A percentile compares a stretch with the other conserved stretches of the same genome.
These are phyloP conservation scores for Monascus ruber DNA, from an alignment of 2,329 filamentous ascomycete species.

Conservation along the genomic window DNA sequence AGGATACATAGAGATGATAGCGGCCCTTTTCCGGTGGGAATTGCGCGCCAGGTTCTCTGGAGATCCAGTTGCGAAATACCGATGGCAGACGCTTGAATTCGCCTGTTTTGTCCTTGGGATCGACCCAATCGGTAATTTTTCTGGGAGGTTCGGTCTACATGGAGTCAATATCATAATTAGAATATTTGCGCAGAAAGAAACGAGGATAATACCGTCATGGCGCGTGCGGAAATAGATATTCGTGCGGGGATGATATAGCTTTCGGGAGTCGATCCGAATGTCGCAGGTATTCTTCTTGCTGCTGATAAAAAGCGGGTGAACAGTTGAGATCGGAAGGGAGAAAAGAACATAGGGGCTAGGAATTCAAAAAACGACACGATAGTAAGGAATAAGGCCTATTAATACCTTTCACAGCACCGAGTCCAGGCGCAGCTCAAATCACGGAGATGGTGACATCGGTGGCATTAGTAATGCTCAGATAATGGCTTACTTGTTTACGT, in stretches of 20 bases:
- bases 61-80: constrained; percentile 71
- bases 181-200: neutral
- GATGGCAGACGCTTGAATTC: constrained; percentile 88
- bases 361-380: too few species aligned
- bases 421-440: too few species aligned
- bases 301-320: constrained; percentile 11
- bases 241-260: constrained; percentile 11
- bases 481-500: neutral
- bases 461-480: neutral
- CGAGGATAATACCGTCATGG: constrained; percentile 21
- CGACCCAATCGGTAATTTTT: constrained; percentile 75
- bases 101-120: constrained; percentile 63
- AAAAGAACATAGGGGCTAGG: too few species aligned
- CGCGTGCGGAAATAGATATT: constrained; percentile 10
- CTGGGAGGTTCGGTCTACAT: constrained; percentile 10
- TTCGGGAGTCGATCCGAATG: constrained; percentile 5
- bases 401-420: too few species aligned
- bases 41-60: constrained; percentile 55
- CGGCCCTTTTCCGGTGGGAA: constrained; percentile 79
- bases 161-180: neutral
- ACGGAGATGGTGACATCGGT: neutral
- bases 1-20: constrained; percentile 92
- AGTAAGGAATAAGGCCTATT: too few species aligned
- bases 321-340: neutral
- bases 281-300: constrained; percentile 4